These are phyloP conservation scores for Ogataea parapolymorpha DNA, from an alignment of 805 yeast species.

Conservation along the genomic window DNA sequence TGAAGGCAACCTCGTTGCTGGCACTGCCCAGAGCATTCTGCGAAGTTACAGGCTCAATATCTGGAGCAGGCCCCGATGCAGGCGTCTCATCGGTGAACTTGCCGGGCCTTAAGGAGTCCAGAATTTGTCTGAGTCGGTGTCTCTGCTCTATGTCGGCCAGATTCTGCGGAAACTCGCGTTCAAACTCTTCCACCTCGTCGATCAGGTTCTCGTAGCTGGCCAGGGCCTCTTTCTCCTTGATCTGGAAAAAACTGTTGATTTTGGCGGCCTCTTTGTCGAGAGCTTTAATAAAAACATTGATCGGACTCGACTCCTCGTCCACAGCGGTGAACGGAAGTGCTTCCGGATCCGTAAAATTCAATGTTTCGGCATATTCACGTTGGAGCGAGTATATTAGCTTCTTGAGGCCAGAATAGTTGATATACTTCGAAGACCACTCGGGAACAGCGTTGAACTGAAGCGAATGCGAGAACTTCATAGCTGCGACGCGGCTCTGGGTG, in stretches of 20 bases:
- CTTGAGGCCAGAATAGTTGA: conserved; percentile 84
- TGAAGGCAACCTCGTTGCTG: conserved; percentile 1
- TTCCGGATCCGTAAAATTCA: conserved; percentile 25
- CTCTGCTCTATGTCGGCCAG: conserved; percentile 17
- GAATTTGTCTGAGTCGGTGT: conserved; percentile 13
- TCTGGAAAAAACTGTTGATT: conserved; percentile 69
- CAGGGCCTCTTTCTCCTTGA: conserved; percentile 59
- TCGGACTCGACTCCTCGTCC: conserved; percentile 43
- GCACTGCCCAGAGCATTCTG: conserved; percentile 22
- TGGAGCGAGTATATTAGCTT: conserved; percentile 81
- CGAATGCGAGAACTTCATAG: conserved; percentile 93
- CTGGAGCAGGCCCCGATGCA: neutral
- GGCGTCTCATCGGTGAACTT: conserved; percentile 8
- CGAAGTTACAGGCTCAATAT: conserved; percentile 12
- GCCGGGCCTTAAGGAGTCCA: conserved; percentile 14
- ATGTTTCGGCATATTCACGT: conserved; percentile 45
- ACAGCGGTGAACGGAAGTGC: conserved; percentile 29
- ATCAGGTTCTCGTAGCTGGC: conserved; percentile 53
- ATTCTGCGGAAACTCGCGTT: conserved; percentile 31
- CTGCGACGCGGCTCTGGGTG: neutral
- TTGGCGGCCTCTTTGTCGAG: conserved; percentile 74
- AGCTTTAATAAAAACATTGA: conserved; percentile 61
- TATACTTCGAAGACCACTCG: conserved; percentile 92
- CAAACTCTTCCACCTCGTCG: conserved; percentile 63
- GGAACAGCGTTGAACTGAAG: conserved; percentile 97